Evolutionary conservation across 192 early-diverging fungal genomes (phyloP), one percentile per base, ranked within the genome.

Genomic region (Coemansia sp.): DNA sequence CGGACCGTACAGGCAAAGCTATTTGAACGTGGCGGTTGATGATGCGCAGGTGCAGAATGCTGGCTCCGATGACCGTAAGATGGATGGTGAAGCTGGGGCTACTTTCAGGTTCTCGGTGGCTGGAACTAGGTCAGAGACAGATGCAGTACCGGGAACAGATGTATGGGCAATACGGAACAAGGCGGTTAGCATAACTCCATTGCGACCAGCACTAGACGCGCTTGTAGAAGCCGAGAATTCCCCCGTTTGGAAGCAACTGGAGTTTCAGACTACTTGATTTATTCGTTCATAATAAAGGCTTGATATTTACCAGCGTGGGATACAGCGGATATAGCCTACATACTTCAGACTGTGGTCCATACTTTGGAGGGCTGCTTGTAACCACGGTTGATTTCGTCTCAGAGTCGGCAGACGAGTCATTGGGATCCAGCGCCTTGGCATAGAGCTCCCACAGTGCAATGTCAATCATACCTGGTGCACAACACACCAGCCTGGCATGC

Each of bases 391-490:
- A 3, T 11, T 11, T 3, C 6, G 10, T 34, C 34, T 18, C 30
- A 11, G 49, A 37, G 10, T 16, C n/a, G 4, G 1, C 7, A 36
- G 37, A 11, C 1, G 51, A 8, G 11, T 23, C 28, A 14, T 9
- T 5, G 1, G 53, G 3, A n/a, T 32, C 18, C 38, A 38, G 38
- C 5, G 73, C 66, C 34, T 23, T 40, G 4, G 66, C 73, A 1
- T 52, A 36, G 46, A 76, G 42, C 37, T 54, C 53, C 73, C 73
- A 76, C 49, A 69, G 36, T 11, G 45, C 66, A 56, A 69, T 58
- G 31, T 76, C 73, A 14, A 76, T 51, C 11, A 59, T 31, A 1
- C 73, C 73, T 3, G 62, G 55, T 20, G 62, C 34, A 11, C 39
- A 46, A 36, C 62, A 76, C 12, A 62, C 50, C 2, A 76, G 31